Evolutionary conservation across 2,329 filamentous ascomycete genomes (phyloP), one percentile per base, ranked within the genome.

Genomic region (Pestalotiopsis sp.): DNA sequence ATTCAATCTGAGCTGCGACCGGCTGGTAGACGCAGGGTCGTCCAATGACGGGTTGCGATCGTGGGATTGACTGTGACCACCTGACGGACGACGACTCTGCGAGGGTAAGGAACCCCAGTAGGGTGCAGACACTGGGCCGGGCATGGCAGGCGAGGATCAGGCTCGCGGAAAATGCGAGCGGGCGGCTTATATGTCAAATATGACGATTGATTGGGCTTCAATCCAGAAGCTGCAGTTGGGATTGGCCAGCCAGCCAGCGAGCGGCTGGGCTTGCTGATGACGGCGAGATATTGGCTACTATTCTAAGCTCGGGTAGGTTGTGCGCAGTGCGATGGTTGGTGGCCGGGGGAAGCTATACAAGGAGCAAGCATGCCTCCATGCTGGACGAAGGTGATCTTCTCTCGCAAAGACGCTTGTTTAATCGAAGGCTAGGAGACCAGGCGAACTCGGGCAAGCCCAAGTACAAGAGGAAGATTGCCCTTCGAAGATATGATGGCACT

Each of bases 41-140:
- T 81, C 81, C 71, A 80, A 76, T 70, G 79, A 79, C 69, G 75
- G 76, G 68, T 77, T 76, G 70, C 74, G 77, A 70, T 79, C 74
- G 59, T 71, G 69, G 70, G 74, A 67, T 69, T 75, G 75, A 69
- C 75, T 75, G 69, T 76, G 76, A 71, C 80, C 78, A 68, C 76
- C 78, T 25, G 67, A 81, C 69, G 76, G 76, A 75, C 82, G 81
- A 72, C 82, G 82, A 73, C 82, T 76, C 73, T 84, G 85, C 65
- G 85, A 79, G 69, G 88, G 87, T 71, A 90, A 81, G 76, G 87
- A 80, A 77, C 87, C 87, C 87, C 87, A 89, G 81, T 89, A 90
- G 52, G 86, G 84, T 69, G 70, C 72, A 68, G 67, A 62, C 49
- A 63, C 68, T 36, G 68, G 49, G 12, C 68, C 68, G 23, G 59